Base-by-base conservation (phyloP, 148 eudicot species). In the Pouteria glomerata region DNA sequence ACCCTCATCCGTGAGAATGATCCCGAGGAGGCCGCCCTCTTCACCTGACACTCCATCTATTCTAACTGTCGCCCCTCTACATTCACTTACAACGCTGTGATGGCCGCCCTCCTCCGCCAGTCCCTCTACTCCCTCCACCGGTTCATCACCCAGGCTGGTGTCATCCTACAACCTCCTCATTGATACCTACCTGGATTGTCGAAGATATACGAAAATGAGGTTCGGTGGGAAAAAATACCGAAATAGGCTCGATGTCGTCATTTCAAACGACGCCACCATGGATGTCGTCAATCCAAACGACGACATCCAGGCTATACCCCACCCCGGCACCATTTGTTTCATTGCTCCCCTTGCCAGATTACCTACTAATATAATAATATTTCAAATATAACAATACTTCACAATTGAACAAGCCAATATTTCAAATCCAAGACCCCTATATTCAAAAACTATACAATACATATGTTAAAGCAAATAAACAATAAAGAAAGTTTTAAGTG, bases 41-140 rank as follows among this genome's bases (percentile, higher is more conserved):
- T 86, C 58, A 94, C 97, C 1, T 84, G 98, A 31, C 98, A 91
- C 68, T 94, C 98, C 5, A 80, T 94, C 57, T 94, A 94, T 72
- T 94, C 98, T 12, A 91, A 94, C 41, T 90, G 95, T 45, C 85
- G 92, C 6, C 98, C 98, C 15, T 89, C 96, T 0, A 88, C 89
- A 21, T 91, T 87, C 79, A 94, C 98, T 26, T 91, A 95, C 75
- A 94, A 91, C 58, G 84, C 93, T 11, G 98, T 94, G 14, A 74
- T 91, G 83, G 71, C 83, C 4, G 98, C 97, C 12, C 87, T 83
- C 42, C 79, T 87, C 6, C 86, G 98, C 2, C 95, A 89, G 63
- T 55, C 84, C 0, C 76, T 80, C 47, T 94, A 87, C 31, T 87
- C 97, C 7, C 86, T 94, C 57, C 97, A 94, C 73, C 74, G 98